Conservation (phyloP, 2,329 filamentous ascomycete species). For the Decorospora gaudefroyi region DNA sequence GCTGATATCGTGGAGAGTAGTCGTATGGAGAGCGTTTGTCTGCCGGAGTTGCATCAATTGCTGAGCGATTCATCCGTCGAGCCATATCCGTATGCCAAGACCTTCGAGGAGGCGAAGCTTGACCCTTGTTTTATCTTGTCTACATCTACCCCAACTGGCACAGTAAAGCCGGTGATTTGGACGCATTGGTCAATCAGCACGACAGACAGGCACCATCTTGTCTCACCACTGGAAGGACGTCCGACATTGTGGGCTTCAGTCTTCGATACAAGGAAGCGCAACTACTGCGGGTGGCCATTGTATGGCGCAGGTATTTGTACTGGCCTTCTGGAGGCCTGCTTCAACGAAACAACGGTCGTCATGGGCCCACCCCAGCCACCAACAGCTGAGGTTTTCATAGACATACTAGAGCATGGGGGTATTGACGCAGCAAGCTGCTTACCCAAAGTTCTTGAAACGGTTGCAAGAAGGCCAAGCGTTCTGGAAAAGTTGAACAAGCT, state of each 20-base stretch:
- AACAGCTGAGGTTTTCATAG: too few species aligned
- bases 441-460: too few species aligned
- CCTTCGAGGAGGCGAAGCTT: slow-evolving; percentile 38
- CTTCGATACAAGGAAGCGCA: slow-evolving; percentile 15
- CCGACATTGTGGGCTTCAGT: slow-evolving; percentile 22
- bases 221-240: slow-evolving; percentile 25
- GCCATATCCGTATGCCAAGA: slow-evolving; percentile 27
- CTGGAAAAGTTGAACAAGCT: too few species aligned
- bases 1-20: slow-evolving; percentile 30
- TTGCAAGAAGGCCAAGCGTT: too few species aligned
- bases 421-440: too few species aligned
- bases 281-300: slow-evolving; percentile 25
- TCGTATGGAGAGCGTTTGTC: slow-evolving; percentile 29
- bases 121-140: slow-evolving; percentile 45
- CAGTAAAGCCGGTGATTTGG: slow-evolving; percentile 46
- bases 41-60: slow-evolving; percentile 34
- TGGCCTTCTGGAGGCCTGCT: slow-evolving; percentile 20
- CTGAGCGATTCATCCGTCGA: slow-evolving; percentile 23
- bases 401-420: too few species aligned
- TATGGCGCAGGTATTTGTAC: slow-evolving; percentile 26
- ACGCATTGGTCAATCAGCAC: slow-evolving; percentile 29
- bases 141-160: slow-evolving; percentile 46
- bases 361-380: slow-evolving; percentile 21
- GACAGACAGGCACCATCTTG: slow-evolving; percentile 25
- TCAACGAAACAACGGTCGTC: slow-evolving; percentile 24